These are phyloP conservation scores for Rhizopus stolonifer DNA, from an alignment of 371 early-diverging fungal species.

Conservation along the genomic window DNA sequence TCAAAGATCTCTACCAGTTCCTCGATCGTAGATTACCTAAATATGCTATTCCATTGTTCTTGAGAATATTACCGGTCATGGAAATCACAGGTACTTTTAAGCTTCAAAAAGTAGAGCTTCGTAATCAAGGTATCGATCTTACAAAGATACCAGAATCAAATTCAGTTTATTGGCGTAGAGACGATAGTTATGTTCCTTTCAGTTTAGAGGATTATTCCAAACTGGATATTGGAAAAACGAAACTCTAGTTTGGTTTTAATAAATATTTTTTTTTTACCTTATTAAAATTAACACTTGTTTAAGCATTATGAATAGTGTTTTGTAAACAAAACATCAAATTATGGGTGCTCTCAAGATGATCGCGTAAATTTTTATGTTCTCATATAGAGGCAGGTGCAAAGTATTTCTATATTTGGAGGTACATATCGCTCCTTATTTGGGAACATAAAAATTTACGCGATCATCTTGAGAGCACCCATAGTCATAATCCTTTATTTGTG, in stretches of 20 bases:
- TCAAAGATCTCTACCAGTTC: constrained; percentile 26
- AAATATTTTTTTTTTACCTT: no score
- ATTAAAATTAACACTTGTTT: no score
- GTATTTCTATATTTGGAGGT: no score
- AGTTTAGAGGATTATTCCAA: constrained; percentile 26
- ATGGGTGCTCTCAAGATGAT: no score
- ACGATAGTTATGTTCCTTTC: constrained; percentile 49
- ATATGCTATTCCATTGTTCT: constrained; percentile 64
- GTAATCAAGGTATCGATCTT: constrained; percentile 49
- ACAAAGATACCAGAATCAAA: constrained; percentile 31
- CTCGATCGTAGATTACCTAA: constrained; percentile 52
- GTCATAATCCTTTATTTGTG: neutral
- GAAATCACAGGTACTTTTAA: constrained; percentile 60
- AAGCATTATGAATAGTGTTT: no score
- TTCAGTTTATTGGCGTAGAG: constrained; percentile 48
- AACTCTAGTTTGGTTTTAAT: constrained; percentile 7
- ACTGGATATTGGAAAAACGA: constrained; percentile 21
- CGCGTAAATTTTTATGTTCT: no score
- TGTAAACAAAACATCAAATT: no score
- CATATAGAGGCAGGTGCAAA: no score
- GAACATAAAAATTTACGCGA: no score
- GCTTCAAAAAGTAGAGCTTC: constrained; percentile 50
- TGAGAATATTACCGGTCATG: constrained; percentile 47
- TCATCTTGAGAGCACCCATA: no score
- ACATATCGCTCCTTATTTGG: no score